These are phyloP conservation scores for Yamadazyma triangularis DNA, from an alignment of 1,139 yeast genomes.

Conservation along the genomic window DNA sequence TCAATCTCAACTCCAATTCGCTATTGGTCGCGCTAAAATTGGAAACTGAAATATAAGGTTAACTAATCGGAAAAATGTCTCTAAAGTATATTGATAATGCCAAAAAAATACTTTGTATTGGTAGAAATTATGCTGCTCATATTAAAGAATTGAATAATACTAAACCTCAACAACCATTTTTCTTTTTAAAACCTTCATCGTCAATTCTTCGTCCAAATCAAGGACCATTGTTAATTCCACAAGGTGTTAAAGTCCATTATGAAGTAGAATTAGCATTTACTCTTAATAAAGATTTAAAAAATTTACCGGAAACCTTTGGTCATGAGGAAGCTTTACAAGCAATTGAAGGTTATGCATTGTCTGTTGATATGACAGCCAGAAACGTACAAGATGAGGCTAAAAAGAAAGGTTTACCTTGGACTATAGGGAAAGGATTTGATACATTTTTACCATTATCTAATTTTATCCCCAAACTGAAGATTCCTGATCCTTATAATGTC, in stretches of 20 bases:
- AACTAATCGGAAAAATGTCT: constrained; percentile 48
- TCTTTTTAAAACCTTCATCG: constrained; percentile 82
- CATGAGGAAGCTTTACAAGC: constrained; percentile 67
- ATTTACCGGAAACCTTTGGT: constrained; percentile 58
- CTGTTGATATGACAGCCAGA: constrained; percentile 92
- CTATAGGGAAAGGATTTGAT: constrained; percentile 94
- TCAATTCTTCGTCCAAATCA: constrained; percentile 54
- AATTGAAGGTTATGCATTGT: constrained; percentile 80
- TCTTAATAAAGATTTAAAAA: constrained; percentile 58
- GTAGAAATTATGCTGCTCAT: constrained; percentile 94
- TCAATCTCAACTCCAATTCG: no score
- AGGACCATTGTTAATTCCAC: constrained; percentile 82
- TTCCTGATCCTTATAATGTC: constrained; percentile 73
- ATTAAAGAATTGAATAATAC: constrained; percentile 82
- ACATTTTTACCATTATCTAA: constrained; percentile 83
- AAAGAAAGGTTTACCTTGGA: constrained; percentile 93
- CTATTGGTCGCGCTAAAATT: no score
- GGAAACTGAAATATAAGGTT: no score
- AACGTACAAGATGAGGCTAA: constrained; percentile 95
- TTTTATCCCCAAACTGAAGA: constrained; percentile 59
- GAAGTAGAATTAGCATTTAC: constrained; percentile 90
- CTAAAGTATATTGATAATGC: constrained; percentile 60
- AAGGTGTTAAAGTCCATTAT: constrained; percentile 79
- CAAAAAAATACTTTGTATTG: constrained; percentile 85
- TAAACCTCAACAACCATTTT: constrained; percentile 81